phyloP scores from a whole-genome alignment of 768 basidiomycete species.

The Leccinellum rugosiceps region DNA sequence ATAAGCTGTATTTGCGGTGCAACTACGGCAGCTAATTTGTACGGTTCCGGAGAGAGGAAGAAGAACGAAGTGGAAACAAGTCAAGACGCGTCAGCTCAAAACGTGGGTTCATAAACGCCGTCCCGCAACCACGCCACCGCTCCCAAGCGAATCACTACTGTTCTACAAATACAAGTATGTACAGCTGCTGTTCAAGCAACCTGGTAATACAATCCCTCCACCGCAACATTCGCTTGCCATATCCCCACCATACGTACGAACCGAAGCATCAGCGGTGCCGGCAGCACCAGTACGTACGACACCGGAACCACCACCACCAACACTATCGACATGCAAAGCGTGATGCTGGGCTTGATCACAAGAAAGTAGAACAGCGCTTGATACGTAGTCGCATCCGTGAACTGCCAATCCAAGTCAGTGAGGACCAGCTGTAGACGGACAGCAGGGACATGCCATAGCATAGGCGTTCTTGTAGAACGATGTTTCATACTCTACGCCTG shows the following conservation, averaged over 20 bases:
- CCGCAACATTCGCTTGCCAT: constrained; percentile 82
- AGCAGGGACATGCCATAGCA: constrained; percentile 57
- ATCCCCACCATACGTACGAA: constrained; percentile 63
- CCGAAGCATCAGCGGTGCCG: constrained; percentile 66
- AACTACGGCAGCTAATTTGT: constrained; percentile 4
- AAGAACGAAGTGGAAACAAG: constrained; percentile 25
- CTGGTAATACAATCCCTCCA: constrained; percentile 60
- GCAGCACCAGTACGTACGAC: constrained; percentile 55
- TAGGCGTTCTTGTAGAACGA: constrained; percentile 83
- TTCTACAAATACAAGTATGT: not conserved
- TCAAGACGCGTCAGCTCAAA: constrained; percentile 37
- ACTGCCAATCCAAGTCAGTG: constrained; percentile 40
- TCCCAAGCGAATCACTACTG: constrained; percentile 15
- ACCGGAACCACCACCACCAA: constrained; percentile 58
- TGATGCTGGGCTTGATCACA: constrained; percentile 81
- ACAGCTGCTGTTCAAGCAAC: constrained; percentile 23
- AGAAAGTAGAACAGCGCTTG: constrained; percentile 87
- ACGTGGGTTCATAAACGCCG: constrained; percentile 26
- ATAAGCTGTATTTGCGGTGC: constrained; percentile 1
- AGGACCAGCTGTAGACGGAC: constrained; percentile 1
- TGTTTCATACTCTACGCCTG: constrained; percentile 45
- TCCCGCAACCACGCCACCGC: constrained; percentile 29
- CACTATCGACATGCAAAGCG: constrained; percentile 56
- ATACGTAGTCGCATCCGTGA: constrained; percentile 78
- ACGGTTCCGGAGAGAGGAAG: not conserved